Percentiles rank a stretch among this genome's conserved stretches.
phyloP scores from a whole-genome alignment of 352 stramenopile species.

The Globisporangium okanoganense region DNA sequence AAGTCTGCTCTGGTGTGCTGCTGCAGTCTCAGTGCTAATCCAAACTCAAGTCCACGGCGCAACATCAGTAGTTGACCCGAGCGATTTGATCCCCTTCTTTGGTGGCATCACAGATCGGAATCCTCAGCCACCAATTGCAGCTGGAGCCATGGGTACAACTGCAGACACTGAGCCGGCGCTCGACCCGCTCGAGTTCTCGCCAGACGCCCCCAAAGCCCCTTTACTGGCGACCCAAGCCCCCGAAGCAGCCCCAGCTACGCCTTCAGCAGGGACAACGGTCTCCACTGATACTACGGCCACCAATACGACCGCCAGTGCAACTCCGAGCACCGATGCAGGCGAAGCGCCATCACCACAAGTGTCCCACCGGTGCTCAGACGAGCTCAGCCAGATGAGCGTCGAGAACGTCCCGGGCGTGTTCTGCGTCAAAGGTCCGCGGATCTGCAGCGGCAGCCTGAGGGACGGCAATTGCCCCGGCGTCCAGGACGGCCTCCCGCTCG shows the following conservation, averaged over 20 bases:
- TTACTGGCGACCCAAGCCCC: neutral
- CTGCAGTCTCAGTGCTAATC: neutral
- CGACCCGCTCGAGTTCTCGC: constrained; percentile 4
- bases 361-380: neutral
- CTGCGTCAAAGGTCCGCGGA: constrained; percentile 3
- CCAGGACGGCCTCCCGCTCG: neutral
- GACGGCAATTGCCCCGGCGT: constrained; percentile 8
- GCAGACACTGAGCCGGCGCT: neutral
- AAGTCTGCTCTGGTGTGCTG: neutral
- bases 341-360: neutral
- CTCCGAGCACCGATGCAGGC: neutral
- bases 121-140: neutral
- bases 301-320: neutral
- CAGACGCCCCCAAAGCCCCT: neutral
- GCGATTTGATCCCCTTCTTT: constrained; percentile 2
- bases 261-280: neutral
- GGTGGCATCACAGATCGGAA: neutral
- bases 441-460: constrained; percentile 7
- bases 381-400: constrained; percentile 9
- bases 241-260: neutral
- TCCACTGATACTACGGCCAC: neutral
- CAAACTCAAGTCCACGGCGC: neutral
- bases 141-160: neutral
- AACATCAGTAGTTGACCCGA: neutral
- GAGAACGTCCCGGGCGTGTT: constrained; percentile 13